phyloP scores from a whole-genome alignment of 495 filamentous ascomycete species.

The Penicillium tannophilum region DNA sequence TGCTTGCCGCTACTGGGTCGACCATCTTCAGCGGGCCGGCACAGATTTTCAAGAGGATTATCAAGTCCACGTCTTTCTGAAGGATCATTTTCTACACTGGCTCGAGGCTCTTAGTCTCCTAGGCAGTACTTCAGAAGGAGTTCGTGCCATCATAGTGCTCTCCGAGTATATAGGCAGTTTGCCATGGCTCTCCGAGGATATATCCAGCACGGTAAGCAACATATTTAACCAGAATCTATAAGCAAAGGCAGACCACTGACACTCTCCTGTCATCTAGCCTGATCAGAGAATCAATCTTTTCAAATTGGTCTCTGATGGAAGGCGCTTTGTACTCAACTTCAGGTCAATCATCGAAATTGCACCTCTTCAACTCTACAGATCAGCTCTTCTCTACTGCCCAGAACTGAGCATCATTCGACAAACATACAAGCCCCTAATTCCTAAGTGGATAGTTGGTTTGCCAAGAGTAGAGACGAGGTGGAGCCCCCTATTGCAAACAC shows the following conservation, averaged over 20 bases:
- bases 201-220: not conserved
- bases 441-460: not conserved
- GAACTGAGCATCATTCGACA: not conserved
- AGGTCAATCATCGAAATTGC: not conserved
- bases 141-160: not conserved
- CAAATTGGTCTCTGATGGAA: not conserved
- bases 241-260: too few species aligned
- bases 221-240: too few species aligned
- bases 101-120: slow-evolving; percentile 30
- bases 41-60: slow-evolving; percentile 8
- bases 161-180: not conserved
- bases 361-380: slow-evolving; percentile 3
- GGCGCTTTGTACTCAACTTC: slow-evolving; percentile 1
- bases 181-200: not conserved
- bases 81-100: slow-evolving; percentile 31
- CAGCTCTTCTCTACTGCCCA: slow-evolving; percentile 3
- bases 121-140: slow-evolving; percentile 9
- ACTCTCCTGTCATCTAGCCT: not conserved
- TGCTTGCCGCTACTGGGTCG: slow-evolving; percentile 1
- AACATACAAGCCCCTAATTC: not conserved
- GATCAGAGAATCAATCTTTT: not conserved
- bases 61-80: slow-evolving; percentile 20
- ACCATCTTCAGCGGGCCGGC: not conserved
- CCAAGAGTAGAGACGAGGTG: not conserved
- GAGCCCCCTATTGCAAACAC: not conserved